Evolutionary conservation across 2,329 filamentous ascomycete genomes (phyloP), one percentile per base, ranked within the genome.

Genomic region (Fusarium burgessii): DNA sequence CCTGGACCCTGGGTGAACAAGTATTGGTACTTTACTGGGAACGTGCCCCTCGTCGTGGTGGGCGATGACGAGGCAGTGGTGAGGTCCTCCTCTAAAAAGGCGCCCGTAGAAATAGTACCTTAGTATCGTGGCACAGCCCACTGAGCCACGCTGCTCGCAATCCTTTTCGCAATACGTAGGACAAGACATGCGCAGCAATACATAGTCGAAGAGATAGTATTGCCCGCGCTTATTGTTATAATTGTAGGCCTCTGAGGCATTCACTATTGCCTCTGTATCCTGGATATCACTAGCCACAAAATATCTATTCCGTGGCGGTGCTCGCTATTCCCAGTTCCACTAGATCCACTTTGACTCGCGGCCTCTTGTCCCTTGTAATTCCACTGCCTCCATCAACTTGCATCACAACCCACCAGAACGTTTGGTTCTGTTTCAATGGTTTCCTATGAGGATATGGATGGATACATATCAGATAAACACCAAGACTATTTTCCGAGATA

Each of bases 21-120:
- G 77, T 79, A 79, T 74, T 66, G 73, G 68, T 79, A 79, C 77
- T 61, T 67, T 71, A 47, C 36, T 29, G n/a, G 71, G 72, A 73
- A 71, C 74, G 68, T 75, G 66, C 70, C 70, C 68, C 65, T 67
- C 66, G 67, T 74, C 66, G 62, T 71, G 66, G 71, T 67, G 73
- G 77, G 76, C 75, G 80, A 82, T 82, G 80, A 82, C 80, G 80
- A 82, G 80, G 80, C 80, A 80, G 77, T 77, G 74, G 73, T 74
- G 52, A 63, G 41, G 66, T 54, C 69, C 55, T 51, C 23, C 55
- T 51, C 55, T 60, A 57, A 73, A 46, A 55, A 61, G 57, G 23
- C 57, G 57, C 55, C 57, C 58, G 57, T 63, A 58, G 49, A 61
- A 63, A 60, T 46, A 23, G 62, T 57, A 74, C 71, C 70, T 58